Evolutionary conservation across 139 green algal species (phyloP).

Genomic region (Chlorella vulgaris): DNA sequence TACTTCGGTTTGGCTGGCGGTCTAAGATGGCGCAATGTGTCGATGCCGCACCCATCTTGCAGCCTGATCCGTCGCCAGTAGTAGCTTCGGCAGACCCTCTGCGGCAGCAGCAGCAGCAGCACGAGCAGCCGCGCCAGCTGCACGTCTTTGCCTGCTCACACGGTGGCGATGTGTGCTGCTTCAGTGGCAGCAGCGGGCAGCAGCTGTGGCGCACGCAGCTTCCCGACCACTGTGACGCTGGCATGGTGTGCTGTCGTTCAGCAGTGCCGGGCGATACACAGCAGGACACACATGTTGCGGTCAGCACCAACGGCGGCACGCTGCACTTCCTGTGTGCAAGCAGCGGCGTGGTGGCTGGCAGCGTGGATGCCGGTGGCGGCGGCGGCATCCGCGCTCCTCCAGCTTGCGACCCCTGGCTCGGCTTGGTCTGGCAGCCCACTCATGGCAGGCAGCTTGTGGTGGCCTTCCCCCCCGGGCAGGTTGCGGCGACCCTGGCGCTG

Average conservation of each 20-base stretch:
- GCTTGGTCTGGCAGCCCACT: conserved; percentile 39
- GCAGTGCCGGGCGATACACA: background rate
- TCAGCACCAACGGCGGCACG: conserved; percentile 24
- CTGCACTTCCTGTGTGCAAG: conserved; percentile 37
- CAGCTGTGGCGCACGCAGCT: conserved; percentile 34
- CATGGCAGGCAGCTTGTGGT: conserved; percentile 40
- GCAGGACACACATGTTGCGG: too few species aligned
- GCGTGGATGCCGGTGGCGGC: conserved; percentile 20
- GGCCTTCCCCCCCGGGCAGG: conserved; percentile 3
- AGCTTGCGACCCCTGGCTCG: conserved; percentile 43
- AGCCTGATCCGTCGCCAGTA: conserved; percentile 1
- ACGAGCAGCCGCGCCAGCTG: background rate
- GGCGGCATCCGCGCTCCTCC: conserved; percentile 36
- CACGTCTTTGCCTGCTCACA: conserved; percentile 60
- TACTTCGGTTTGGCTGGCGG: too few species aligned
- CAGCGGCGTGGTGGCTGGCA: conserved; percentile 9
- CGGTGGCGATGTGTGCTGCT: conserved; percentile 48
- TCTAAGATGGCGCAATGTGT: too few species aligned
- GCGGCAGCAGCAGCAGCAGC: background rate
- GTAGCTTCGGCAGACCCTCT: background rate
- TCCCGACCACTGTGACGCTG: conserved; percentile 36
- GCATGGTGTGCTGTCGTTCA: conserved; percentile 21
- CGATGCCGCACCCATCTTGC: too few species aligned
- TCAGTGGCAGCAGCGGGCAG: conserved; percentile 32
- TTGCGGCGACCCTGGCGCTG: background rate